Evolutionary conservation across 331 rosid genomes (phyloP).

Genomic region (Acacia concinna): DNA sequence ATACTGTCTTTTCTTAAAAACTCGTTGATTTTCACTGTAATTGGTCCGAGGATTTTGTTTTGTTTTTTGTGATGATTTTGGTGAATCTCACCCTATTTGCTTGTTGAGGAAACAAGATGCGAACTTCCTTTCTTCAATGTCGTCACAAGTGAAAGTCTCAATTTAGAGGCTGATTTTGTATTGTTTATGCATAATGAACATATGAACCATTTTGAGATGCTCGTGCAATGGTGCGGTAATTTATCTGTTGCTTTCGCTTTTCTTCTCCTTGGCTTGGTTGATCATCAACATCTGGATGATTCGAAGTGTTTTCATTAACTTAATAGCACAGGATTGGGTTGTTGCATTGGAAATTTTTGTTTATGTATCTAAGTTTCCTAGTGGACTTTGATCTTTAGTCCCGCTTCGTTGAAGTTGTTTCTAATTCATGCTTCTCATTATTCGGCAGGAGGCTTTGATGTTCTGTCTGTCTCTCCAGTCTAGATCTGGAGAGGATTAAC

Average conservation of each 20-base stretch:
- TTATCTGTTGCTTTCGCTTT: background rate
- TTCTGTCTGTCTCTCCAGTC: conserved; percentile 37
- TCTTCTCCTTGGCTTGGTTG: background rate
- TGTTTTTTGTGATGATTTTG: background rate
- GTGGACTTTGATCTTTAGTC: conserved; percentile 42
- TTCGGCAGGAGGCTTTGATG: conserved; percentile 62
- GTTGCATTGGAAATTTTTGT: no score
- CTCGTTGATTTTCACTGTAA: conserved; percentile 17
- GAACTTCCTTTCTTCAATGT: background rate
- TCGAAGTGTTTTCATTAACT: background rate
- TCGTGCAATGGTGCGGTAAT: background rate
- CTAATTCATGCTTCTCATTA: background rate
- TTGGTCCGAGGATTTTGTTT: background rate
- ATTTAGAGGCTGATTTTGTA: background rate
- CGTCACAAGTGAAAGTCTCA: background rate
- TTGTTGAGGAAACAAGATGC: background rate
- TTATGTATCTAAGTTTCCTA: background rate
- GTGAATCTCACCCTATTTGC: conserved; percentile 18
- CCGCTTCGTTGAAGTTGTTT: background rate
- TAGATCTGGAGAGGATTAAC: conserved; percentile 69
- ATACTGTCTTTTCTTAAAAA: conserved; percentile 31
- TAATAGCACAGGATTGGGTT: no score
- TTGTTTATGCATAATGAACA: background rate
- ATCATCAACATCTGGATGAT: background rate
- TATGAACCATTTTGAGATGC: background rate